Evolutionary conservation across 148 eudicot genomes (phyloP), one percentile per base, ranked within the genome.

Genomic region (Fagopyrum homotropicum): DNA sequence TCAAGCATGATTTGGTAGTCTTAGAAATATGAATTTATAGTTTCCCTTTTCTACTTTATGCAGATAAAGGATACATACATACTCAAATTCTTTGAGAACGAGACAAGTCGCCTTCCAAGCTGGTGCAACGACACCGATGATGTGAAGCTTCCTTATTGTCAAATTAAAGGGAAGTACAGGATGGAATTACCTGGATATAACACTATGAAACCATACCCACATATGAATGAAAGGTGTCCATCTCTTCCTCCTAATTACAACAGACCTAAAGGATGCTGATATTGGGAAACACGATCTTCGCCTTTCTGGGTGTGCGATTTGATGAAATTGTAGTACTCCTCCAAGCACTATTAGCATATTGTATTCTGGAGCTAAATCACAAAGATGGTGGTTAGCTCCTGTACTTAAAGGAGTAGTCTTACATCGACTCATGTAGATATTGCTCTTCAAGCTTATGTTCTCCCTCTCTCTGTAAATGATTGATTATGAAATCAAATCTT

Each of bases 41-140:
- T 7, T 6, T 47, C 45, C 69, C n/a, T 64, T 64, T 64, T 30
- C 73, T 46, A 30, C 69, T 66, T 71, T 49, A 54, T 92, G 86
- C 92, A 95, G 98, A 95, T 92, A 64, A 92, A 86, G 79, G 98
- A 92, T 80, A 97, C 98, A n/a, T 96, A 96, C 79, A 76, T 86
- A 6, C 88, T 95, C 77, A 92, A 89, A 57, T 88, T 95, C 71
- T 92, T 90, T 1, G 99, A 95, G 71, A 83, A 78, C 77, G 81
- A 95, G 72, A 54, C 86, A 49, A 90, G 88, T 80, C 92, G 96
- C 43, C 86, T 95, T 79, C 99, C 99, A 7, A 86, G 84, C 77
- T 95, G 99, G 97, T 95, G 99, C 89, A 89, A 95, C 43, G 92
- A 89, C 72, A 89, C 75, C 48, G 99, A 90, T 75, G 80, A 78